Conservation (phyloP, 495 filamentous ascomycete genomes). For the Ramalina peruviana region DNA sequence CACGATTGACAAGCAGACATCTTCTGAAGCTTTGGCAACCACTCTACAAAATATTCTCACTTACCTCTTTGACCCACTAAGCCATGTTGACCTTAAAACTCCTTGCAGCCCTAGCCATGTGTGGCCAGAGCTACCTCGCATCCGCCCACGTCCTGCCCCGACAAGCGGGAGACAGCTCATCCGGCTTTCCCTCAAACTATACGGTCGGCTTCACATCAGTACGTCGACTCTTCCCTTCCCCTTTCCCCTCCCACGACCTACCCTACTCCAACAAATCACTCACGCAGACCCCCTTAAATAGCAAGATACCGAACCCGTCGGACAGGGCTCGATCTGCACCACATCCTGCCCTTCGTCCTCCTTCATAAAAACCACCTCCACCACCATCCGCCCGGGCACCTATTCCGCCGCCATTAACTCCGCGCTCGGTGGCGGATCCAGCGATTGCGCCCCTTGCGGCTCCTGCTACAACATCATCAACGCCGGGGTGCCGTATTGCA, state of each 20-base stretch:
- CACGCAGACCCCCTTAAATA: neutral
- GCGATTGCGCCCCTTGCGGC: slow-evolving; percentile 8
- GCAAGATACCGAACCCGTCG: slow-evolving; percentile 7
- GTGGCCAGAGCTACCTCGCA: neutral
- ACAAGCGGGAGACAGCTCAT: neutral
- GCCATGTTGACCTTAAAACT: neutral
- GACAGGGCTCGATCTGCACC: slow-evolving; percentile 9
- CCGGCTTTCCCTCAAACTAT: neutral
- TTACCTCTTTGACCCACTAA: too few relatives aligned
- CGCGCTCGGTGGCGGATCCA: slow-evolving; percentile 1
- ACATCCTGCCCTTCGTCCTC: neutral
- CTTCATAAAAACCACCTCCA: neutral
- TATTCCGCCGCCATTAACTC: slow-evolving; percentile 6
- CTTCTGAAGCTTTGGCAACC: too few relatives aligned
- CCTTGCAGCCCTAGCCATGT: neutral
- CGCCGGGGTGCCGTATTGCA: slow-evolving; percentile 6
- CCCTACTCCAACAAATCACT: neutral
- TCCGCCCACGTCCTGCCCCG: neutral
- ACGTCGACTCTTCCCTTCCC: neutral
- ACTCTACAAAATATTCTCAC: too few relatives aligned
- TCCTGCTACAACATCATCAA: slow-evolving; percentile 11
- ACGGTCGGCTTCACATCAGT: slow-evolving; percentile 5
- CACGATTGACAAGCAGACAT: too few relatives aligned
- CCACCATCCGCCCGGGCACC: slow-evolving; percentile 1
- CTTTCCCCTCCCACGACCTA: too few relatives aligned